These are phyloP conservation scores for Immersiporthe knoxdaviesiana DNA, from an alignment of 2,329 filamentous ascomycete species.

Conservation along the genomic window DNA sequence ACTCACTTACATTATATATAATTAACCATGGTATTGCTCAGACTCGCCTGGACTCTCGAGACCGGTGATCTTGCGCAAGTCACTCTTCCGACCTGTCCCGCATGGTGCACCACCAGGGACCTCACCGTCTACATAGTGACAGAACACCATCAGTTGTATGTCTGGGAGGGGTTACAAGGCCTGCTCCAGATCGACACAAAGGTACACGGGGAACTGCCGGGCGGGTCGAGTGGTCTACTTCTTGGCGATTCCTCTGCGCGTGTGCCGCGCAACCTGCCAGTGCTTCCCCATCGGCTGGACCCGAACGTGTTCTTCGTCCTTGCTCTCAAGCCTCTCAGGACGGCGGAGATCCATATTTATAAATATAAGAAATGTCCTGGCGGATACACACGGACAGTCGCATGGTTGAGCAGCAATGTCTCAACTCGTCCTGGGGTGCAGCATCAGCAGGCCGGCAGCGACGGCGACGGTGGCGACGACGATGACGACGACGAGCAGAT, in stretches of 20 bases:
- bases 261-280: neutral
- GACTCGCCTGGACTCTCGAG: neutral
- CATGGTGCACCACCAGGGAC: neutral
- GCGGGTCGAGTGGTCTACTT: neutral
- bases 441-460: too few species aligned
- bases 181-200: conserved; percentile 10
- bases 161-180: conserved; percentile 13
- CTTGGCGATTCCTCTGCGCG: too few species aligned
- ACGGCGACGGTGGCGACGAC: too few species aligned
- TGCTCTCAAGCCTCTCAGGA: neutral
- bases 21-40: neutral
- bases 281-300: conserved; percentile 13
- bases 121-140: conserved; percentile 7
- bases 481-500: too few species aligned
- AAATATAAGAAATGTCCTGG: neutral
- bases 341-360: neutral
- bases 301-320: conserved; percentile 9
- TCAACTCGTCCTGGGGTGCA: too few species aligned
- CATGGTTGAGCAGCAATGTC: neutral
- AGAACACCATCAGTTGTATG: neutral
- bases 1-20: neutral
- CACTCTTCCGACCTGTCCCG: neutral
- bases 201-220: neutral
- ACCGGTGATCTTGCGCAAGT: neutral
- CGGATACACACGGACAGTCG: neutral